Evolutionary conservation across 169 alveolate species (phyloP), one percentile per base, ranked within the genome.

Genomic region (Plasmodium adleri): DNA sequence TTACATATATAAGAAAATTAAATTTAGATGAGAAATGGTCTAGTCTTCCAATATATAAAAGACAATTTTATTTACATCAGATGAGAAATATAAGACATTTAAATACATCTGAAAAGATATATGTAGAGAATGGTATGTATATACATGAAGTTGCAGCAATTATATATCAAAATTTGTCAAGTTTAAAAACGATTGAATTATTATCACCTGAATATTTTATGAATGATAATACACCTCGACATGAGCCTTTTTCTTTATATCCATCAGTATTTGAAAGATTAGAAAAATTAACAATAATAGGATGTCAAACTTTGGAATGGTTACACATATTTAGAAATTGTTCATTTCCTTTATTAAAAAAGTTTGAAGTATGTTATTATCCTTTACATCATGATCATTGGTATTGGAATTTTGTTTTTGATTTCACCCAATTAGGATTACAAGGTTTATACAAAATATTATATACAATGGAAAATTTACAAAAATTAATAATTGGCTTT

Each of bases 91-190:
- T 83, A 15, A 83, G 70, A 63, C 91, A 83, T 83, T 17, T 83
- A 22, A 56, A 68, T 10, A 83, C 91, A 24, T 83, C 91, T 9
- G 91, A 83, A 49, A 83, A 83, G 56, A 83, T 83, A 10, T 83
- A 83, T 32, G 52, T 83, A 56, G 74, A 66, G 22, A 83, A 83
- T 67, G 91, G 91, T 20, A 83, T 83, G 43, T 83, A 83, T 28
- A 83, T 83, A 43, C 91, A 83, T 62, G 91, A 83, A 83, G 91
- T 83, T 17, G 91, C 91, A 32, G 91, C 91, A 54, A 67, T 83
- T 1, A 83, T 83, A 67, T 83, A 68, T 83, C 91, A 83, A 67
- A 83, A 83, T 68, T 78, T 83, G 26, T 32, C 72, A 3, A 83
- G 70, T 68, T 83, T 83, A 17, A 83, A 83, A 60, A 83, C 91